Evolutionary conservation across 345 rosid genomes (phyloP), one percentile per base, ranked within the genome.

Genomic region (Acer saccharum): DNA sequence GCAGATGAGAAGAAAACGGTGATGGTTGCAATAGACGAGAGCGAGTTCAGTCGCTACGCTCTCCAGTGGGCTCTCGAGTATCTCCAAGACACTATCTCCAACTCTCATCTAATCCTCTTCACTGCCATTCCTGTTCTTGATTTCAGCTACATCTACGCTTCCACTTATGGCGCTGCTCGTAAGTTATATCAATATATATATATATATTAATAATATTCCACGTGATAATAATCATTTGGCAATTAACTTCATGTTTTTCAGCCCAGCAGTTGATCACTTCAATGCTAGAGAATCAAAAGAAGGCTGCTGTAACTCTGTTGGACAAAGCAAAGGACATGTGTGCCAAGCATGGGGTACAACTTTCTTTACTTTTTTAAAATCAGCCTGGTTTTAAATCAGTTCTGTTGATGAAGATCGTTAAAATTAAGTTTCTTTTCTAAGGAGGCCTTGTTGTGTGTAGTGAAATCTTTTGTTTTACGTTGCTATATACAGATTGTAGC

Each of bases 11-110:
- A 69, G 82, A 87, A 82, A 87, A 90, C 84, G 92, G 86, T 91
- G 66, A 89, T 92, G 97, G 88, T 94, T 46, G 93, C 96, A 20
- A 85, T 92, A 1, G 98, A 92, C 63, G 94, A 91, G 6, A 94
- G 92, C 79, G 96, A 94, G 35, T 90, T 84, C 79, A 92, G 97
- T 76, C 81, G 81, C 79, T 57, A 74, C 44, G 96, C 98, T 58
- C 89, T 94, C 2, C 58, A 63, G 14, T 94, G 98, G 98, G 74
- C 85, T 2, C 88, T 94, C 12, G 77, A 77, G 0, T 82, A 83
- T 81, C 85, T 94, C 11, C 75, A 63, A 9, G 88, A 86, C 18
- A 73, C 80, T 21, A 69, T 92, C 73, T 29, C 84, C 29, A 66
- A 65, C 50, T 90, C 93, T 20, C 76, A 84, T 1, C 81, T 94